A percentile compares a stretch with the other conserved stretches of the same genome.
These are phyloP conservation scores for Endothia cerciana DNA, from an alignment of 2,329 filamentous ascomycete species.

Conservation along the genomic window DNA sequence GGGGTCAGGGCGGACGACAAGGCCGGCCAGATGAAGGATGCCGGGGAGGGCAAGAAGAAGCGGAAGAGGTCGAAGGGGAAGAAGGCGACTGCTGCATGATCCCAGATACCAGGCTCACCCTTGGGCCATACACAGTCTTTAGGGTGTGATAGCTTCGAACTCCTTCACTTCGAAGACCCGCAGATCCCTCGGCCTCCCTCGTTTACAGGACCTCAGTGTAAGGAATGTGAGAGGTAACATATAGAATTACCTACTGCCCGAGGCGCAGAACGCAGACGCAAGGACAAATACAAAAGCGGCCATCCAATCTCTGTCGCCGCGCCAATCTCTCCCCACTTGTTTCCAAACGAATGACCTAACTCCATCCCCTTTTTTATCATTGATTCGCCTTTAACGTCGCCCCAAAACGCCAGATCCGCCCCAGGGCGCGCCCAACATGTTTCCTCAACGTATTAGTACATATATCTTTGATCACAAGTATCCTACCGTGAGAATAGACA, in stretches of 20 bases:
- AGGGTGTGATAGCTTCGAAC: background rate
- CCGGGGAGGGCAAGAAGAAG: conserved; percentile 42
- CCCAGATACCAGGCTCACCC: background rate
- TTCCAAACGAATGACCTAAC: background rate
- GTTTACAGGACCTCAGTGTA: background rate
- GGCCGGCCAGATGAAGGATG: conserved; percentile 34
- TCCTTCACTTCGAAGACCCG: too few species aligned
- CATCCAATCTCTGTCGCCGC: background rate
- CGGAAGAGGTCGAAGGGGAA: conserved; percentile 40
- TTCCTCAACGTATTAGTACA: background rate
- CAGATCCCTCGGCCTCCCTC: background rate
- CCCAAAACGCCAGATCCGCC: background rate
- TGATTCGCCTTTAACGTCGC: background rate
- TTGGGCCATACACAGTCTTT: background rate
- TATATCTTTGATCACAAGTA: background rate
- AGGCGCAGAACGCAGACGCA: too few species aligned
- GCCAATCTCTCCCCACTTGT: background rate
- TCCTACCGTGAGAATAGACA: background rate
- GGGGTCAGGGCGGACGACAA: conserved; percentile 39
- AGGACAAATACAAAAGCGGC: background rate
- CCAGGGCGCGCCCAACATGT: background rate
- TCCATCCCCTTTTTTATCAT: background rate
- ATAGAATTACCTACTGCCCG: background rate
- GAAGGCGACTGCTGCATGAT: conserved; percentile 32
- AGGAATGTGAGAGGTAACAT: background rate